Evolutionary conservation across 2,329 filamentous ascomycete genomes (phyloP), one percentile per base, ranked within the genome.

Genomic region (Dactylellina sp.): DNA sequence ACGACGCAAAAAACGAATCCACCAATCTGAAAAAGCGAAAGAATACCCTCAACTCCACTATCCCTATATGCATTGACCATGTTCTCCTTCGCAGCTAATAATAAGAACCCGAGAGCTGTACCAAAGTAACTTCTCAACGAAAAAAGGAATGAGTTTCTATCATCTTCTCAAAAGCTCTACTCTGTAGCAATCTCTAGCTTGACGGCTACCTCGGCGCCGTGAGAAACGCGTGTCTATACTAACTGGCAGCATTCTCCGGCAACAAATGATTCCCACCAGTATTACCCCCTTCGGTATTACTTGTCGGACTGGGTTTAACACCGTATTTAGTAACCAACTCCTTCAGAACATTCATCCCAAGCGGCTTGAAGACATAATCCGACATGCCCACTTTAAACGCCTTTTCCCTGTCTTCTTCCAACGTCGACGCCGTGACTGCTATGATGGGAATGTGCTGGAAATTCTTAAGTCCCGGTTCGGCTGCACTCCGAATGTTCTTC

Each of bases 341-440:
- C 50, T 71, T 77, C 22, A 77, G 42, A 9, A 71, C 50, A 42
- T 76, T 76, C 25, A 76, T 65, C 42, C 76, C 57, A 1, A 78
- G 55, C n/a, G 76, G 77, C 47, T 78, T 77, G 28, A 77, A 60
- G 20, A 74, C 75, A 32, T 77, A 77, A 47, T 77, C 76, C 16
- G 76, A 76, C 76, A 78, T 76, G 22, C 77, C 77, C 18, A 66
- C 76, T 60, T 76, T 75, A 53, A 65, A 71, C 0, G 77, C 77
- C 42, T 75, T 76, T 12, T 76, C 75, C 20, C 60, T 75, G 42
- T 78, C 76, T n/a, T 76, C 77, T 14, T 60, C 37, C 32, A 75
- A 47, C 14, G 76, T 77, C 16, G 75, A 76, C 3, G 77, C 76
- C 0, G 72, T 78, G 7, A 78, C 74, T 25, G 75, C 77, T 12